Evolutionary conservation across 306 rosid genomes (phyloP).

Genomic region (Trifolium fragiferum): DNA sequence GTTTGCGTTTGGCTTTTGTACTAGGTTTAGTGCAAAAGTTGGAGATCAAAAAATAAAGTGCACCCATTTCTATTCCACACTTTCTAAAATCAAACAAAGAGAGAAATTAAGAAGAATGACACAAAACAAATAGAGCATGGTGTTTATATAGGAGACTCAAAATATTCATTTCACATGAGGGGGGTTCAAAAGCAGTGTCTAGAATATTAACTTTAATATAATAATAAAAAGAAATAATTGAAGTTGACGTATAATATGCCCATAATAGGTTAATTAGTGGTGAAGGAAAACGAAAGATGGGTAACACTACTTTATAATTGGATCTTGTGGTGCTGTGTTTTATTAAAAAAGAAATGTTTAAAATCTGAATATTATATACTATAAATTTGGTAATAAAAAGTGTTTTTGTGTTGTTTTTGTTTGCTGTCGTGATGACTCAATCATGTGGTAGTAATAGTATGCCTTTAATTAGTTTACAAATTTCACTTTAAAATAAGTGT

Average conservation of each 20-base stretch:
- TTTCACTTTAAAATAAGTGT: too few species aligned
- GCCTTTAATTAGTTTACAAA: too few species aligned
- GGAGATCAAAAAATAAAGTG: slow-evolving; percentile 69
- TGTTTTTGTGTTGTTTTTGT: background rate
- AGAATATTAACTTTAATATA: slow-evolving; percentile 36
- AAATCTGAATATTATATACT: background rate
- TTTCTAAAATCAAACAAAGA: slow-evolving; percentile 37
- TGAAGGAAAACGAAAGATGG: slow-evolving; percentile 40
- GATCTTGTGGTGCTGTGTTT: slow-evolving; percentile 24
- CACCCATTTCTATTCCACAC: slow-evolving; percentile 64
- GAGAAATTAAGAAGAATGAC: slow-evolving; percentile 33
- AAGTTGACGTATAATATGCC: slow-evolving; percentile 39
- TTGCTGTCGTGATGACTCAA: background rate
- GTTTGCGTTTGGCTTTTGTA: slow-evolving; percentile 63
- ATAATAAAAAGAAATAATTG: slow-evolving; percentile 20
- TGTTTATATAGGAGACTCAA: slow-evolving; percentile 48
- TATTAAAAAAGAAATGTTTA: background rate
- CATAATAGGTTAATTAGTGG: slow-evolving; percentile 44
- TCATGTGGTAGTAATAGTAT: background rate
- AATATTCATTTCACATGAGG: slow-evolving; percentile 22
- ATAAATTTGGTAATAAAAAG: background rate
- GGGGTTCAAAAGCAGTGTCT: slow-evolving; percentile 36
- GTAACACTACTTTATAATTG: slow-evolving; percentile 41
- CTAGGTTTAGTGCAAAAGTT: slow-evolving; percentile 65
- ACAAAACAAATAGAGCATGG: slow-evolving; percentile 23